Evolutionary conservation across 345 rosid genomes (phyloP).

Genomic region (Tarenaya hassleriana): DNA sequence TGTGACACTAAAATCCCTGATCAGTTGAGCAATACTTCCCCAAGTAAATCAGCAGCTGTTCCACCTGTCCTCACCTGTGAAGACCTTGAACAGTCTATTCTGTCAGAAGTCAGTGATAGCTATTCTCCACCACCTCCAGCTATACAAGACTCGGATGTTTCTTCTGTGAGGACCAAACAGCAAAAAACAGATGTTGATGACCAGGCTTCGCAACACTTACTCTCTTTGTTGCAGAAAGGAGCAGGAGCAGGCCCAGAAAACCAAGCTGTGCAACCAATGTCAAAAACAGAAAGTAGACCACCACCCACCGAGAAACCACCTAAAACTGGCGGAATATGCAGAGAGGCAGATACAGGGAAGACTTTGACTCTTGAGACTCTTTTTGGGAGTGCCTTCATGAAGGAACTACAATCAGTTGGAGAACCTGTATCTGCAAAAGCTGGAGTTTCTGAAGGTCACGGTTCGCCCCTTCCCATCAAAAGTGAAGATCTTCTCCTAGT

Average conservation of each 20-base stretch:
- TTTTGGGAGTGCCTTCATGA: conserved; percentile 95
- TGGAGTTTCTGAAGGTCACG: conserved; percentile 38
- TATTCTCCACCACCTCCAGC: conserved; percentile 34
- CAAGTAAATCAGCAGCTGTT: conserved; percentile 29
- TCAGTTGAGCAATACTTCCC: conserved; percentile 25
- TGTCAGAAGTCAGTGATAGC: conserved; percentile 54
- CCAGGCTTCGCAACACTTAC: conserved; percentile 82
- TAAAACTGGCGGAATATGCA: conserved; percentile 18
- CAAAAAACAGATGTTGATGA: conserved; percentile 42
- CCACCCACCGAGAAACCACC: conserved; percentile 18
- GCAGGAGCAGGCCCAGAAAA: conserved; percentile 30
- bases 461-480: conserved; percentile 18
- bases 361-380: conserved; percentile 79
- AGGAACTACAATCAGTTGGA: conserved; percentile 80
- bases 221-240: conserved; percentile 70
- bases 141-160: conserved; percentile 29
- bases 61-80: conserved; percentile 89
- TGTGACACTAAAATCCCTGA: conserved; percentile 32
- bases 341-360: conserved; percentile 36
- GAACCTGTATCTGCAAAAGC: conserved; percentile 42
- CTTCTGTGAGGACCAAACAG: conserved; percentile 35
- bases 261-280: conserved; percentile 21
- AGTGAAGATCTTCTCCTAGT: conserved; percentile 34
- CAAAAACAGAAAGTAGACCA: conserved; percentile 32
- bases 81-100: conserved; percentile 92